These are phyloP conservation scores for Neurospora sp. DNA, from an alignment of 495 filamentous ascomycete genomes.

Conservation along the genomic window DNA sequence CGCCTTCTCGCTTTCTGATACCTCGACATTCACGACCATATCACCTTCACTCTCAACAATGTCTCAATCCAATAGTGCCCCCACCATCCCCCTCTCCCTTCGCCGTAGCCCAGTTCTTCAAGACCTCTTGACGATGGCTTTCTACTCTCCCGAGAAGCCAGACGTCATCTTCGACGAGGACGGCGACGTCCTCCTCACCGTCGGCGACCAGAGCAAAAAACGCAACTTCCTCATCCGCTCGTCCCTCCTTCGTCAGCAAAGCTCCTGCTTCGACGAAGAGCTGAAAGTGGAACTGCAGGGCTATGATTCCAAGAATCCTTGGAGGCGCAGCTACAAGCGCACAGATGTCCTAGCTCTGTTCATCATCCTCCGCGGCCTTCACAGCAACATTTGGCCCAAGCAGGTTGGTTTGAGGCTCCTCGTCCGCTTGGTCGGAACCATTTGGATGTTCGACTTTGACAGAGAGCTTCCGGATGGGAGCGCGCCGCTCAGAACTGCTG, in stretches of 20 bases:
- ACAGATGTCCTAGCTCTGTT: background rate
- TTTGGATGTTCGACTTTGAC: background rate
- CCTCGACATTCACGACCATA: background rate
- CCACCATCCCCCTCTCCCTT: background rate
- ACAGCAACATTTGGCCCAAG: background rate
- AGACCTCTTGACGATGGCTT: no score
- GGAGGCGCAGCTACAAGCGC: fast-evolving
- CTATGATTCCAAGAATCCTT: background rate
- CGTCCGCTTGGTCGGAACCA: background rate
- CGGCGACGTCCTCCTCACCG: background rate
- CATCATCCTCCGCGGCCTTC: background rate
- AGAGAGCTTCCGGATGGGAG: background rate
- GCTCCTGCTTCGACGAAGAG: background rate
- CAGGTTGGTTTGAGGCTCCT: background rate
- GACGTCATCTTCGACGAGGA: background rate
- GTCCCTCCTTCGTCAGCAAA: background rate
- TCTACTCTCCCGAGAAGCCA: no score
- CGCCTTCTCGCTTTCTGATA: background rate
- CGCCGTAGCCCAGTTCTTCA: background rate
- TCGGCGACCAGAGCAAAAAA: background rate
- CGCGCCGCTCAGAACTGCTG: background rate
- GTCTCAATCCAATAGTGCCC: background rate
- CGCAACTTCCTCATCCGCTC: background rate
- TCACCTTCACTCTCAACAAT: background rate
- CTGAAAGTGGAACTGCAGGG: no score